Percentiles rank a stretch among this genome's conserved stretches.
phyloP scores from a whole-genome alignment of 805 yeast genomes.

The Kluyveromyces nonfermentans region DNA sequence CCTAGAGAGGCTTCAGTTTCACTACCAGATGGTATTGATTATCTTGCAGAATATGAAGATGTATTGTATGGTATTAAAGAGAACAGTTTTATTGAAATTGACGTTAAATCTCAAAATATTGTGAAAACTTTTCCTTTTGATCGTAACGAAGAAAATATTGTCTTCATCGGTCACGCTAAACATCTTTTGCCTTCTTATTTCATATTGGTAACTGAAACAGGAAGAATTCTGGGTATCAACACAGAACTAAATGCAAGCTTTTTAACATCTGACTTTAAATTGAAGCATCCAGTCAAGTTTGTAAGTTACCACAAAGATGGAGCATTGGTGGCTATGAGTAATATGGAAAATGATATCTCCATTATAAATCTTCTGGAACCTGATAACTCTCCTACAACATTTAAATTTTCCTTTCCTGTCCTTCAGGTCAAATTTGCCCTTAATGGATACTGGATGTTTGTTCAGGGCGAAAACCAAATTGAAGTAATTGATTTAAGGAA shows the following conservation, averaged over 20 bases:
- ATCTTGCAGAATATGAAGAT: background rate
- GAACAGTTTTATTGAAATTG: background rate
- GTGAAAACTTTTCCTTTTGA: background rate
- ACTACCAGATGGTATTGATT: background rate
- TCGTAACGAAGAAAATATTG: background rate
- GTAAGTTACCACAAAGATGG: slow-evolving; percentile 31
- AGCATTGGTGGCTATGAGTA: slow-evolving; percentile 22
- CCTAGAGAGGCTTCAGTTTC: background rate
- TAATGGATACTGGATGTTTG: slow-evolving; percentile 28
- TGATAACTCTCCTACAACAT: slow-evolving; percentile 9
- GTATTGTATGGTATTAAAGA: background rate
- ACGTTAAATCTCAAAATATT: background rate
- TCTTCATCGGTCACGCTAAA: slow-evolving; percentile 10
- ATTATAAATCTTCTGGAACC: slow-evolving; percentile 12
- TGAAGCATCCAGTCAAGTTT: background rate
- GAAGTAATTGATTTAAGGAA: slow-evolving; percentile 22
- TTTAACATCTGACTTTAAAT: background rate
- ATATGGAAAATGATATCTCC: slow-evolving; percentile 4
- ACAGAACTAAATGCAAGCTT: background rate
- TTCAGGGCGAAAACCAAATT: slow-evolving; percentile 10
- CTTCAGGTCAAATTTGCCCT: slow-evolving; percentile 18
- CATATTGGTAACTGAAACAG: slow-evolving; percentile 12
- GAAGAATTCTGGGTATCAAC: slow-evolving; percentile 5
- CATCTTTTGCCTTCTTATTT: slow-evolving; percentile 10
- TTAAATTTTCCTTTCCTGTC: slow-evolving; percentile 6